These are phyloP conservation scores for Nepenthes alata DNA, from an alignment of 179 eudicot genomes.

Conservation along the genomic window DNA sequence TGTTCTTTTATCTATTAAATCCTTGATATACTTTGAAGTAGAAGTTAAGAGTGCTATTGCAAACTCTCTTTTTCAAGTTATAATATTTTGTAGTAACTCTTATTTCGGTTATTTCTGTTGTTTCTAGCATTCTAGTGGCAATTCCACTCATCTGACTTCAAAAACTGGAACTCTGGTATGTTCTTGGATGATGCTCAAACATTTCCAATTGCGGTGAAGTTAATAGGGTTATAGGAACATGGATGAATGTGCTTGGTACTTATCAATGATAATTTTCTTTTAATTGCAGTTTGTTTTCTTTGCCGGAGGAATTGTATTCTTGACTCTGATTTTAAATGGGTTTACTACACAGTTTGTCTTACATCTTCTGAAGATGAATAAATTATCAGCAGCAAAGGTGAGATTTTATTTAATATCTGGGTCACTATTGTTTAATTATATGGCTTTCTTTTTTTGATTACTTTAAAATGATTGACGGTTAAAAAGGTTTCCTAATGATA, in stretches of 20 bases:
- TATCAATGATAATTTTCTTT: conserved; percentile 2
- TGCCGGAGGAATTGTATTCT: conserved; percentile 88
- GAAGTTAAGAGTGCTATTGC: neutral
- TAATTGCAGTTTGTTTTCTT: conserved; percentile 83
- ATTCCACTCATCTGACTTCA: conserved; percentile 31
- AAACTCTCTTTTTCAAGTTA: neutral
- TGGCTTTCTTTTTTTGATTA: too few species aligned
- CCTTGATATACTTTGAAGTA: too few species aligned
- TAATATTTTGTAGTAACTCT: neutral
- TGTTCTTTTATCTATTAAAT: too few species aligned
- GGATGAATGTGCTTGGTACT: conserved; percentile 1
- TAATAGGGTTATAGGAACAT: neutral
- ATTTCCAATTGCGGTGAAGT: neutral
- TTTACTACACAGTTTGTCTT: conserved; percentile 84
- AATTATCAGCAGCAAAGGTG: conserved; percentile 71
- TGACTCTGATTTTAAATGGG: conserved; percentile 81
- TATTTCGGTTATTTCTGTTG: neutral
- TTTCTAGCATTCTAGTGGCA: conserved; percentile 74
- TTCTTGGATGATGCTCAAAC: conserved; percentile 1
- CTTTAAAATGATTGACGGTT: too few species aligned
- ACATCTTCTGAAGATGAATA: conserved; percentile 49
- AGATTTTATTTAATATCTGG: conserved; percentile 1
- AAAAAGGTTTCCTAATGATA: too few species aligned
- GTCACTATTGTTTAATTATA: neutral
- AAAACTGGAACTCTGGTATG: conserved; percentile 89